phyloP scores from a whole-genome alignment of 805 yeast species.

The Babjeviella inositovora region DNA sequence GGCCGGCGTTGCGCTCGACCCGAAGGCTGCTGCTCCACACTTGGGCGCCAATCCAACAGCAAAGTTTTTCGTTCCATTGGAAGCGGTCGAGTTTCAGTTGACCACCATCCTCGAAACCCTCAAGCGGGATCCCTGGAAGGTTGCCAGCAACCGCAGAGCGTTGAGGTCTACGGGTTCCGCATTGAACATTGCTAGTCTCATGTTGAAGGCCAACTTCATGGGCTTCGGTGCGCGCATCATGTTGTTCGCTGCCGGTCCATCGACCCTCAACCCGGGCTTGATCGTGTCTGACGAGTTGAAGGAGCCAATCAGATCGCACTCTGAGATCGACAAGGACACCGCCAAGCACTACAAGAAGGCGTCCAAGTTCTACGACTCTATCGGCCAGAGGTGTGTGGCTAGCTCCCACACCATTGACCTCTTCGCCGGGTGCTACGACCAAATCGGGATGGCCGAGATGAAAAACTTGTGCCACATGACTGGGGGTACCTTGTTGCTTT shows the following conservation, averaged over 20 bases:
- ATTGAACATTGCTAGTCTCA: slow-evolving; percentile 62
- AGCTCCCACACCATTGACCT: slow-evolving; percentile 77
- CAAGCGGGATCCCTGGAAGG: slow-evolving; percentile 78
- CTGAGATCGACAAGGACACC: slow-evolving; percentile 82
- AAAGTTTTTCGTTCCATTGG: slow-evolving; percentile 60
- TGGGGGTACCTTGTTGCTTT: slow-evolving; percentile 77
- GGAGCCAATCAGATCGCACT: slow-evolving; percentile 95
- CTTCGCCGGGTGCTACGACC: slow-evolving; percentile 93
- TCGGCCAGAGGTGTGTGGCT: slow-evolving; percentile 55
- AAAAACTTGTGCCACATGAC: slow-evolving; percentile 69
- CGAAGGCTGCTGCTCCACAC: slow-evolving; percentile 16
- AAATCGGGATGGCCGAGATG: slow-evolving; percentile 92
- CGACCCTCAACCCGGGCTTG: slow-evolving; percentile 89
- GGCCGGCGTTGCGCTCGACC: slow-evolving; percentile 32
- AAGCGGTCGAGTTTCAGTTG: slow-evolving; percentile 70
- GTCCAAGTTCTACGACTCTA: slow-evolving; percentile 57
- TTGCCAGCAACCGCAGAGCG: slow-evolving; percentile 71
- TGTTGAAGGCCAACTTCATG: slow-evolving; percentile 71
- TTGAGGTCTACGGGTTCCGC: slow-evolving; percentile 91
- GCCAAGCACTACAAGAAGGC: slow-evolving; percentile 86
- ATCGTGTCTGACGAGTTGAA: slow-evolving; percentile 83
- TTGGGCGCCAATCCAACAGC: slow-evolving; percentile 21
- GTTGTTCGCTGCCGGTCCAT: slow-evolving; percentile 88
- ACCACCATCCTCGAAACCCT: slow-evolving; percentile 67
- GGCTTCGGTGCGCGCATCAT: slow-evolving; percentile 81